Percentiles rank a stretch among this genome's conserved stretches.
Evolutionary conservation across 83 land plant genomes (phyloP).

Genomic region (Larix sibirica): DNA sequence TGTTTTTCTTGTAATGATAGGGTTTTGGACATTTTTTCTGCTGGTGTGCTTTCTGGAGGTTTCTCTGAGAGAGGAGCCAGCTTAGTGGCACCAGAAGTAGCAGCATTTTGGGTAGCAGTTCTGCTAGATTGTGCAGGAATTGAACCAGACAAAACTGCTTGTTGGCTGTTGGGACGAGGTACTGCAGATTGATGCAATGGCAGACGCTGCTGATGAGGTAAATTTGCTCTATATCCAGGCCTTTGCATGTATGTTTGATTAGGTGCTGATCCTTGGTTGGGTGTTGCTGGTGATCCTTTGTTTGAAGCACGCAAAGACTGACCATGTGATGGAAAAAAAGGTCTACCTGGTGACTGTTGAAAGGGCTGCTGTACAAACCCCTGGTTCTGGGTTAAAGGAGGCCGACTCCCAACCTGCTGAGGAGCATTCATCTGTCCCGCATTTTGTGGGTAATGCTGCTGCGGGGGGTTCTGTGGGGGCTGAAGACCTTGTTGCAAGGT

Average conservation of each 20-base stretch:
- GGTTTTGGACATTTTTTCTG: not conserved
- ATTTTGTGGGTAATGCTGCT: slow-evolving; percentile 17
- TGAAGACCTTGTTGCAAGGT: slow-evolving; percentile 22
- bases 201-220: not conserved
- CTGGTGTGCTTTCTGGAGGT: not conserved
- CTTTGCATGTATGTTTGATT: slow-evolving; percentile 20
- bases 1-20: not conserved
- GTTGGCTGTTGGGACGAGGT: slow-evolving; percentile 13
- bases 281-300: slow-evolving; percentile 20
- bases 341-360: slow-evolving; percentile 23
- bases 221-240: not conserved
- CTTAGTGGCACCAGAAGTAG: not conserved
- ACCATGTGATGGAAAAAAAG: slow-evolving; percentile 1
- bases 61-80: not conserved
- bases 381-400: slow-evolving; percentile 23
- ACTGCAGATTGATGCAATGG: slow-evolving; percentile 14
- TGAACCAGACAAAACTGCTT: not conserved
- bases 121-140: not conserved
- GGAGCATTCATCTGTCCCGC: slow-evolving; percentile 9
- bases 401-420: slow-evolving; percentile 26
- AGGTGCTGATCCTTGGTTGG: slow-evolving; percentile 18
- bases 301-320: slow-evolving; percentile 12
- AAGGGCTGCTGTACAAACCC: slow-evolving; percentile 23
- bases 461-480: slow-evolving; percentile 9
- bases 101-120: not conserved